Evolutionary conservation across 257 asterid genomes (phyloP), one percentile per base, ranked within the genome.

Genomic region (Solanum chilense): DNA sequence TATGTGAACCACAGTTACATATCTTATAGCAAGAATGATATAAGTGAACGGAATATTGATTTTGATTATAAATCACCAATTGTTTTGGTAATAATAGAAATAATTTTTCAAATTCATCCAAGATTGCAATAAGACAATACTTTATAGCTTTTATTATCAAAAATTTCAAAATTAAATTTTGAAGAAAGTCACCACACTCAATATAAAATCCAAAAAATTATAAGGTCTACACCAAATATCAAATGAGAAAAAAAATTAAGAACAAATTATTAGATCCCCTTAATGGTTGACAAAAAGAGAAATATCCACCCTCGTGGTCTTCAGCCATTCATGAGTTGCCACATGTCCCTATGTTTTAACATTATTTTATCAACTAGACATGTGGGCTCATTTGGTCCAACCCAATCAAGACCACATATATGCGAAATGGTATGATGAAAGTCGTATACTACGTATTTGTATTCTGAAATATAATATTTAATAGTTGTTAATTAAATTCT

Each of bases 321-420:
- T 44, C 15, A 80, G 52, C 87, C 87, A 85, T 82, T 71, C 33
- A 56, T 6, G 5, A 2, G 0, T 2, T 14, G 56, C 68, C 90
- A 84, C 90, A 35, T 83, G 16, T 23, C 8, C 47, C 21, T 9
- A 18, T 47, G 85, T 80, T 80, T 80, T 29, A 47, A 29, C 20
- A 29, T 49, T 47, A 18, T 47, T 80, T 80, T 47, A 47, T 18
- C 70, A 70, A n/a, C 16, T 71, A 37, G 94, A 92, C 96, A 96
- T 29, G 85, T 91, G 93, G 98, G 95, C 39, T 95, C 98, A 84
- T 12, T 3, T n/a, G 91, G 97, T 91, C 94, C 90, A 82, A 92
- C 80, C 49, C 71, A 83, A 73, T 88, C 90, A 69, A 89, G 91
- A 92, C 94, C 89, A 77, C 87, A 23, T 41, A 60, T 42, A 52